Evolutionary conservation across 2,329 filamentous ascomycete genomes (phyloP).

Genomic region (Sporothrix protearum): DNA sequence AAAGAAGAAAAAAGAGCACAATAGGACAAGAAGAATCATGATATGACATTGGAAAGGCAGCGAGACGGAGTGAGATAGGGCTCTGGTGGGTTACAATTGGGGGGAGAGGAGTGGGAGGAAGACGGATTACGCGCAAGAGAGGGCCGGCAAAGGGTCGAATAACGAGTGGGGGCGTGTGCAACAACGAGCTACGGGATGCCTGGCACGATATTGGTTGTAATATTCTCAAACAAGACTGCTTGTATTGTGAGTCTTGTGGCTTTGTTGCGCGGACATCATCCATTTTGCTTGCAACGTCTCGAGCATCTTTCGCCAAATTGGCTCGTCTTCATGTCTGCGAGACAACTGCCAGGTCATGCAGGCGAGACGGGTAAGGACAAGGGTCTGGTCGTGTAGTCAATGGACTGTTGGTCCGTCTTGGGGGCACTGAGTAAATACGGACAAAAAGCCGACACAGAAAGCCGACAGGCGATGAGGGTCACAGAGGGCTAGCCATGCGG

Average conservation of each 20-base stretch:
- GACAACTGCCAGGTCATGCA: not conserved
- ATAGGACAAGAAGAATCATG: not conserved
- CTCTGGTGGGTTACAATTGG: not conserved
- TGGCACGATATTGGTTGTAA: not conserved
- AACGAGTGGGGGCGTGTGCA: not conserved
- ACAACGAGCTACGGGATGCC: not conserved
- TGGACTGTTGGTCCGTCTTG: not conserved
- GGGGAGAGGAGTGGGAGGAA: not conserved
- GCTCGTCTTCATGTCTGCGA: not conserved
- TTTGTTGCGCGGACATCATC: not conserved
- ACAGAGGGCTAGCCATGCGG: not conserved
- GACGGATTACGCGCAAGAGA: not conserved
- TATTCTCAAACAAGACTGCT: not conserved
- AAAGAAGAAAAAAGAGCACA: not conserved
- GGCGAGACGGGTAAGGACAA: not conserved
- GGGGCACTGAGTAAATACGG: too few species aligned
- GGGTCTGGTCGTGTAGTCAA: not conserved
- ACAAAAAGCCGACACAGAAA: too few species aligned
- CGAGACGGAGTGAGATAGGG: not conserved
- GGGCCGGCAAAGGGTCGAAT: not conserved
- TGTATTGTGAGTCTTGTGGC: not conserved
- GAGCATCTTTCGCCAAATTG: not conserved
- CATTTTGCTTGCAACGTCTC: not conserved
- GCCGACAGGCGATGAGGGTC: not conserved
- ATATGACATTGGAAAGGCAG: constrained; percentile 12